Evolutionary conservation across 2,329 filamentous ascomycete genomes (phyloP).

Genomic region (Diplodia scrobiculata): DNA sequence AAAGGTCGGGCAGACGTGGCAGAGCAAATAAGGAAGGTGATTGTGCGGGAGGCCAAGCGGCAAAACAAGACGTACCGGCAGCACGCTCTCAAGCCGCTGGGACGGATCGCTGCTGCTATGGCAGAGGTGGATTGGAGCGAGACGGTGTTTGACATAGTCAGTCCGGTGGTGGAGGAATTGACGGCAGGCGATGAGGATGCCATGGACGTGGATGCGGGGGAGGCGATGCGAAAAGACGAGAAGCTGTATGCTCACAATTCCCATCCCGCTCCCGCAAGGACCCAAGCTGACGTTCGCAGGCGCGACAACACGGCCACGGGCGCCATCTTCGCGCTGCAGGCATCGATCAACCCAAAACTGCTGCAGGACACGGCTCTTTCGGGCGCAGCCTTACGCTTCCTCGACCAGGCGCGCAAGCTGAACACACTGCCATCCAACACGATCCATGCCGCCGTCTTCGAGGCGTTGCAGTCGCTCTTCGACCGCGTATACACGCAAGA

Average conservation of each 20-base stretch:
- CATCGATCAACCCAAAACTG: conserved; percentile 33
- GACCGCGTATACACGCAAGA: conserved; percentile 5
- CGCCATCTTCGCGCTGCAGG: conserved; percentile 34
- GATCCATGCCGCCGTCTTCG: conserved; percentile 36
- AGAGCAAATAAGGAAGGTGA: conserved; percentile 69
- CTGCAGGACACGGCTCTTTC: conserved; percentile 31
- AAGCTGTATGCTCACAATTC: conserved; percentile 33
- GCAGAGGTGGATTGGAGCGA: conserved; percentile 70
- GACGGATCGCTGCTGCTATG: conserved; percentile 68
- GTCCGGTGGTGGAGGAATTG: conserved; percentile 50
- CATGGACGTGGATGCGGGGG: conserved; percentile 41
- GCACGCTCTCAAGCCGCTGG: conserved; percentile 71
- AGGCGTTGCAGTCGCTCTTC: conserved; percentile 34
- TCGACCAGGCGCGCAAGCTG: conserved; percentile 33
- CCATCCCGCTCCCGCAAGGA: not conserved
- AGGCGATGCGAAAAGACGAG: conserved; percentile 35
- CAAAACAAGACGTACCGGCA: conserved; percentile 84
- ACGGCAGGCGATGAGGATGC: conserved; percentile 35
- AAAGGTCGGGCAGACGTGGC: conserved; percentile 61
- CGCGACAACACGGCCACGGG: conserved; percentile 36
- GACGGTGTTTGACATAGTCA: conserved; percentile 66
- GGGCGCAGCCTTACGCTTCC: conserved; percentile 29
- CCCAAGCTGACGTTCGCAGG: conserved; percentile 28
- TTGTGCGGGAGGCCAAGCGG: conserved; percentile 82
- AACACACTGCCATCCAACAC: conserved; percentile 34